phyloP scores from a whole-genome alignment of 192 early-diverging fungal species.

The Umbelopsis isabellina region DNA sequence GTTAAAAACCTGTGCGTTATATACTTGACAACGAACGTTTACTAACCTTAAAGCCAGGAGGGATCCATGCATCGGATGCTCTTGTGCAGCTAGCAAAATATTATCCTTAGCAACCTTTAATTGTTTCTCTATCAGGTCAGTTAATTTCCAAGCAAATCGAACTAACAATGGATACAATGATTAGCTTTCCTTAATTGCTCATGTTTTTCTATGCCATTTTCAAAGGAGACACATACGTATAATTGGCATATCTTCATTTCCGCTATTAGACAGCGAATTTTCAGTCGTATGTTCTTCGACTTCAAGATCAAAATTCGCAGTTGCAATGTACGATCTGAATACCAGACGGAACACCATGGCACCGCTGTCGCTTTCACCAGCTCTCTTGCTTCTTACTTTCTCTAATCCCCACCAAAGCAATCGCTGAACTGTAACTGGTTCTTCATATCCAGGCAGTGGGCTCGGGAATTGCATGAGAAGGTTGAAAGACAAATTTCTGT shows the following conservation, averaged over 20 bases:
- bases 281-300: neutral
- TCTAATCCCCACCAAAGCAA: constrained; percentile 65
- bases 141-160: constrained; percentile 54
- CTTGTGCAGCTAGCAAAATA: constrained; percentile 53
- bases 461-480: constrained; percentile 71
- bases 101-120: constrained; percentile 50
- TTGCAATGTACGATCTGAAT: constrained; percentile 76
- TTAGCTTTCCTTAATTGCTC: too few relatives aligned
- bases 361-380: constrained; percentile 83
- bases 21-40: neutral
- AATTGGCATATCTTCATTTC: neutral
- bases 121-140: constrained; percentile 54
- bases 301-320: constrained; percentile 46
- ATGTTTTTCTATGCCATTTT: neutral
- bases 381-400: constrained; percentile 66
- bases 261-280: neutral
- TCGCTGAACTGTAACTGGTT: constrained; percentile 46
- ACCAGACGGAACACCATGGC: constrained; percentile 78
- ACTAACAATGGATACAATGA: constrained; percentile 34
- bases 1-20: neutral
- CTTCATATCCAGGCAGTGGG: constrained; percentile 60
- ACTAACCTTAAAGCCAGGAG: constrained; percentile 50
- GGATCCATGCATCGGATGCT: constrained; percentile 60
- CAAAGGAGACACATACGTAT: neutral
- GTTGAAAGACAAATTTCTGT: constrained; percentile 70